These are phyloP conservation scores for Camptophora hylomeconis DNA, from an alignment of 2,329 filamentous ascomycete genomes.

Conservation along the genomic window DNA sequence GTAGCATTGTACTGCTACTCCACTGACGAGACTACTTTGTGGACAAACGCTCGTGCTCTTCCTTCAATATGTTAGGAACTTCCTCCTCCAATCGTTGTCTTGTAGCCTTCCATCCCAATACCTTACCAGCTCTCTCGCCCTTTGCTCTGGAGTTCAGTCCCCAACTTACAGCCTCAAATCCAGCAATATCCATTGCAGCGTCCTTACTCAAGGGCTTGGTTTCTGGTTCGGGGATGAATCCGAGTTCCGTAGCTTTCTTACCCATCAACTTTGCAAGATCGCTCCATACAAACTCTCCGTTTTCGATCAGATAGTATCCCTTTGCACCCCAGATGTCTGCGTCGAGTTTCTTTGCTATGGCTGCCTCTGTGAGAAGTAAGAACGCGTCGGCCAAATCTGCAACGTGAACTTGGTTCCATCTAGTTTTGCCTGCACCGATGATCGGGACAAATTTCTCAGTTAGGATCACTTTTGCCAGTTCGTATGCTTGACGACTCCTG, in stretches of 20 bases:
- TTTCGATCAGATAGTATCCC: conserved; percentile 54
- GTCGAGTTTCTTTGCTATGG: conserved; percentile 27
- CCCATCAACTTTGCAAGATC: conserved; percentile 46
- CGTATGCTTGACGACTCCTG: conserved; percentile 44
- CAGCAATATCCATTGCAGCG: conserved; percentile 35
- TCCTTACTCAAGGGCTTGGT: conserved; percentile 26
- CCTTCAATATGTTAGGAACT: conserved; percentile 40
- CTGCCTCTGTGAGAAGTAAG: conserved; percentile 41
- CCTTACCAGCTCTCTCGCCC: conserved; percentile 41
- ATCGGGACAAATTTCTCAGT: conserved; percentile 38
- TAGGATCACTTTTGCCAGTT: conserved; percentile 38
- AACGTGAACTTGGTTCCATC: conserved; percentile 50
- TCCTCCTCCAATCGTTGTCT: conserved; percentile 39
- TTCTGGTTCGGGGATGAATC: conserved; percentile 32
- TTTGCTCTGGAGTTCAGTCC: conserved; percentile 47
- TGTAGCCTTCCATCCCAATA: conserved; percentile 45
- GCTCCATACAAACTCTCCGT: conserved; percentile 49
- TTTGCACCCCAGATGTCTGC: conserved; percentile 26
- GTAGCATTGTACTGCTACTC: too few species aligned
- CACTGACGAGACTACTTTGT: too few species aligned
- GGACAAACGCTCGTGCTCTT: conserved; percentile 22
- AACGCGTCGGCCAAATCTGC: conserved; percentile 44
- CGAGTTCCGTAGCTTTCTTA: conserved; percentile 41
- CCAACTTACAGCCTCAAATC: conserved; percentile 39
- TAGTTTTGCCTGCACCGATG: conserved; percentile 42